These are phyloP conservation scores for Boletus reticuloceps DNA, from an alignment of 768 basidiomycete genomes.

Conservation along the genomic window DNA sequence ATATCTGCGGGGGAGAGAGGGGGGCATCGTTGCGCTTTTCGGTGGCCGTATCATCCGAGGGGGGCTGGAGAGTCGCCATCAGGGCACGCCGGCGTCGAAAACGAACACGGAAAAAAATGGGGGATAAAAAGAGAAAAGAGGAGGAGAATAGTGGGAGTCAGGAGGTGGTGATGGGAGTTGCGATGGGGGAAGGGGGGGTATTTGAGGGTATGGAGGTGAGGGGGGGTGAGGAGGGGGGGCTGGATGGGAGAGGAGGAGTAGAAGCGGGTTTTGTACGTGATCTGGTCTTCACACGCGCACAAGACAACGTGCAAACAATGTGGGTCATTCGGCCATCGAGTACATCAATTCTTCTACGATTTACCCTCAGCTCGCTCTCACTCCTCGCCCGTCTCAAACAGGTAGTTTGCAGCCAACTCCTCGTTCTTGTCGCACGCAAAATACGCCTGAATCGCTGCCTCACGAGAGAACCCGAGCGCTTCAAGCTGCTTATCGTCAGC, in stretches of 20 bases:
- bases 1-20: slow-evolving; percentile 15
- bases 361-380: not conserved
- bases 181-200: slow-evolving; percentile 13
- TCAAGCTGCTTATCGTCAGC: slow-evolving; percentile 55
- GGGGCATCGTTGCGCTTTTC: slow-evolving; percentile 23
- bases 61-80: slow-evolving; percentile 26
- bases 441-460: slow-evolving; percentile 85
- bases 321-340: not conserved
- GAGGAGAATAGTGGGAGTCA: no score
- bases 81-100: not conserved
- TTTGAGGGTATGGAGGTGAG: slow-evolving; percentile 27
- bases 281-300: slow-evolving; percentile 28
- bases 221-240: slow-evolving; percentile 7
- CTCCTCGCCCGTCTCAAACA: slow-evolving; percentile 58
- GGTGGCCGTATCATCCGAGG: slow-evolving; percentile 11
- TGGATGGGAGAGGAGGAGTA: slow-evolving; percentile 4
- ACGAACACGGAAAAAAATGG: not conserved
- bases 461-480: slow-evolving; percentile 81
- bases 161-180: not conserved
- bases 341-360: not conserved
- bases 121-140: not conserved
- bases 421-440: slow-evolving; percentile 97
- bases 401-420: slow-evolving; percentile 90
- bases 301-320: slow-evolving; percentile 28
- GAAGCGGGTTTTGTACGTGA: slow-evolving; percentile 31